Evolutionary conservation across 202 grass and related monocot genomes (phyloP).

Genomic region (Saccharum hybrid): DNA sequence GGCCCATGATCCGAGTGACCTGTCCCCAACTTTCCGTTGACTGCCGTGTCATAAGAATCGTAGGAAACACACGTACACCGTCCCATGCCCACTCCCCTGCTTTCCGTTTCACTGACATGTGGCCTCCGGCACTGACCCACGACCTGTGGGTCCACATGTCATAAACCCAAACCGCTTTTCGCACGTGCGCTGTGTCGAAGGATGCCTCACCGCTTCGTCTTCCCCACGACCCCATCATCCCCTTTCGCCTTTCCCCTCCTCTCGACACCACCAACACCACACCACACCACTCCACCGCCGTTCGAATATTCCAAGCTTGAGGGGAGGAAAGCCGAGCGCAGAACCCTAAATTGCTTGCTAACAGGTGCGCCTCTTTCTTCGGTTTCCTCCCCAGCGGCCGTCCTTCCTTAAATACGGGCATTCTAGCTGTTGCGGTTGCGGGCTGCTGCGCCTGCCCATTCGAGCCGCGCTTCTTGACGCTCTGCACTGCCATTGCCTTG

Average conservation of each 20-base stretch:
- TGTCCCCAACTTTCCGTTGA: not conserved
- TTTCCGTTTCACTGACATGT: not conserved
- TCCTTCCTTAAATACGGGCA: too few relatives aligned
- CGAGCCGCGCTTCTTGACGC: too few relatives aligned
- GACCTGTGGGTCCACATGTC: not conserved
- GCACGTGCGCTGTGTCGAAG: constrained; percentile 7
- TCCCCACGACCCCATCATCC: constrained; percentile 7
- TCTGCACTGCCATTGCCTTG: too few relatives aligned
- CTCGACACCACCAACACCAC: not conserved
- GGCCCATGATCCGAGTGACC: constrained; percentile 3
- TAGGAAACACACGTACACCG: not conserved
- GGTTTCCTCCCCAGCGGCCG: too few relatives aligned
- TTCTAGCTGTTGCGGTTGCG: too few relatives aligned
- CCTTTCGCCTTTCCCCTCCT: not conserved
- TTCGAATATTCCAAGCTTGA: constrained; percentile 50
- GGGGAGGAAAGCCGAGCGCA: not conserved
- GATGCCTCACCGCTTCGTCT: constrained; percentile 41
- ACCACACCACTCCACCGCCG: constrained; percentile 1
- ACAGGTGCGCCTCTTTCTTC: too few relatives aligned
- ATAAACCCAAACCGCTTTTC: accelerated
- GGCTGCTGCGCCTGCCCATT: too few relatives aligned
- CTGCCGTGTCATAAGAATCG: not conserved
- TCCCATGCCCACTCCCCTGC: too few relatives aligned
- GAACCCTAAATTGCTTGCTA: not conserved
- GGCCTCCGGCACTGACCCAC: not conserved